phyloP scores from a whole-genome alignment of 148 eudicot species.

The Heliosperma pusillum region DNA sequence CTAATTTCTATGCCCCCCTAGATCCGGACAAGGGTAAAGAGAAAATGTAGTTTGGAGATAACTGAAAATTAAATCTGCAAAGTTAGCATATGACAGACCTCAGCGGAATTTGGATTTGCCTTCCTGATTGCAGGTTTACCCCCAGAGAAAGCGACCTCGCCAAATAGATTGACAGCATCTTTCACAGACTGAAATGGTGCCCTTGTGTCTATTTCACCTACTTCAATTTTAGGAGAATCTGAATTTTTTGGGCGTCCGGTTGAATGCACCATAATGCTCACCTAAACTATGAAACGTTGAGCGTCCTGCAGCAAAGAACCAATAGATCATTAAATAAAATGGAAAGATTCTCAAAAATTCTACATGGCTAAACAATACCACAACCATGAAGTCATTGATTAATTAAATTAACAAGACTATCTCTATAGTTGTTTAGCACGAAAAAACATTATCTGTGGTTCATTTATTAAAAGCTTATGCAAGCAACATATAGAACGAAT shows the following conservation, averaged over 20 bases:
- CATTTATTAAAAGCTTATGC: too few species aligned
- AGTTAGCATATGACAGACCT: conserved; percentile 39
- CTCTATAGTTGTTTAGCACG: too few species aligned
- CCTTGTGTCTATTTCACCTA: conserved; percentile 95
- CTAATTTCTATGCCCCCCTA: neutral
- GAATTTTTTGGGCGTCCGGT: conserved; percentile 48
- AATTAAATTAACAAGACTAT: neutral
- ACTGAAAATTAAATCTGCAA: neutral
- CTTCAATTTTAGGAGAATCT: conserved; percentile 61
- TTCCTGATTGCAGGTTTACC: conserved; percentile 62
- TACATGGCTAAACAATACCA: neutral
- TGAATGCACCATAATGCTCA: conserved; percentile 31
- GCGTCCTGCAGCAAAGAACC: conserved; percentile 17
- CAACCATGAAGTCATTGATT: neutral
- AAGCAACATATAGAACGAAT: too few species aligned
- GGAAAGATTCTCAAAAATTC: neutral
- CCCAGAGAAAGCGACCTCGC: conserved; percentile 76
- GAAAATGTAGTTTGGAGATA: neutral
- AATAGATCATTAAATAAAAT: conserved; percentile 1
- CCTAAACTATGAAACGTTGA: neutral
- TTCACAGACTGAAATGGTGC: conserved; percentile 97
- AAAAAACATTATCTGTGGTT: too few species aligned
- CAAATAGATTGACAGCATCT: conserved; percentile 92
- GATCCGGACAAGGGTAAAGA: neutral
- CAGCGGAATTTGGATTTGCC: conserved; percentile 63